Conservation (phyloP, 139 green algal genomes). For the Coccomyxa sp. region DNA sequence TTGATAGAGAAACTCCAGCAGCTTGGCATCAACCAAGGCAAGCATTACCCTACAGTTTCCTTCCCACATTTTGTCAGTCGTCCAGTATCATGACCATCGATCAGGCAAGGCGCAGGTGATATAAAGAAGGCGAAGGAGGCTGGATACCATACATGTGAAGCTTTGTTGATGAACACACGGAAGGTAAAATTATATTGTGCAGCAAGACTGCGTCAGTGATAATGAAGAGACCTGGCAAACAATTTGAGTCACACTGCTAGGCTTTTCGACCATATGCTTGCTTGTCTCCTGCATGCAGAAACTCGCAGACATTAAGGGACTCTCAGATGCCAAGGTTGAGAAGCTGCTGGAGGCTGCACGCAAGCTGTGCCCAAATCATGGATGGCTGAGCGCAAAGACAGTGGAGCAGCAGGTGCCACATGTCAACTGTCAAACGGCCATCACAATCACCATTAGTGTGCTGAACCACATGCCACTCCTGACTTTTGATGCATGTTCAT, state of each 20-base stretch:
- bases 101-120: slow-evolving; percentile 43
- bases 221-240: too few relatives aligned
- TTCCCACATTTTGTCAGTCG: not conserved
- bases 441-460: too few relatives aligned
- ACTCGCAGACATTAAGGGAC: slow-evolving; percentile 82
- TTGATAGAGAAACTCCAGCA: slow-evolving; percentile 62
- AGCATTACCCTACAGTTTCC: not conserved
- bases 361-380: slow-evolving; percentile 35
- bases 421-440: not conserved
- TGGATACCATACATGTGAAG: slow-evolving; percentile 71
- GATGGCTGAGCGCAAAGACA: slow-evolving; percentile 33
- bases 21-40: slow-evolving; percentile 60
- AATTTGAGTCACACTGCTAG: not conserved
- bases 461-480: not conserved
- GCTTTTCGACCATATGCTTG: not conserved
- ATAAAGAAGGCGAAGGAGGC: slow-evolving; percentile 91
- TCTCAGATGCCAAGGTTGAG: slow-evolving; percentile 90
- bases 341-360: slow-evolving; percentile 81
- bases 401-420: slow-evolving; percentile 15
- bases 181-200: slow-evolving; percentile 44
- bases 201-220: not conserved
- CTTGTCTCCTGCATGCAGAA: slow-evolving; percentile 35
- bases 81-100: not conserved
- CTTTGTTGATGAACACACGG: slow-evolving; percentile 74
- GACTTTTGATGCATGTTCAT: not conserved